Evolutionary conservation across 1,284 basidiomycete genomes (phyloP).

Genomic region (Cutaneotrichosporon sp.): DNA sequence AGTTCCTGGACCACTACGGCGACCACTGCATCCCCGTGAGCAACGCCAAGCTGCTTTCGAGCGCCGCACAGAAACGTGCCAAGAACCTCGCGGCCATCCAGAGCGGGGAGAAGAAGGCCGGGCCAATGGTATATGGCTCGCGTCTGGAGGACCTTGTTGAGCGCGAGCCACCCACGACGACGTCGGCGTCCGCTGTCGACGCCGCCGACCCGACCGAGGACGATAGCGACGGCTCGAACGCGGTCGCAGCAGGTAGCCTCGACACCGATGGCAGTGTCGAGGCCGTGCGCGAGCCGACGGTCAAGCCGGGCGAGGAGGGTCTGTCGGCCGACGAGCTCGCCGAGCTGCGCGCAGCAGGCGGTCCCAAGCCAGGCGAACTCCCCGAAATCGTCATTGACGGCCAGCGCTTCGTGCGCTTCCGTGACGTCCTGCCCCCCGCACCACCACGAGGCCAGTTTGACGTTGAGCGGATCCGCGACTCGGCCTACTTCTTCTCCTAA

Average conservation of each 20-base stretch:
- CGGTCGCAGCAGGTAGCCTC: not conserved
- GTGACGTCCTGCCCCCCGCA: constrained; percentile 71
- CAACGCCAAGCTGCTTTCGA: constrained; percentile 21
- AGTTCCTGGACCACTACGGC: constrained; percentile 73
- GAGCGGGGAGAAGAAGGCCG: not conserved
- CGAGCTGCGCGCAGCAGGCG: not conserved
- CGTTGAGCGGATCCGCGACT: constrained; percentile 74
- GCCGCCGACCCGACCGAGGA: constrained; percentile 6
- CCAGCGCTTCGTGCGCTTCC: constrained; percentile 62
- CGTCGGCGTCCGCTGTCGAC: not conserved
- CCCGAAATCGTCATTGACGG: constrained; percentile 16
- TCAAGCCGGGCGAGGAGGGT: constrained; percentile 5
- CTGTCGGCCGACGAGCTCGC: constrained; percentile 7
- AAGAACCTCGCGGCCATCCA: constrained; percentile 15
- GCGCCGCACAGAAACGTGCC: not conserved
- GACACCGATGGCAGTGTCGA: not conserved
- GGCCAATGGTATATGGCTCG: constrained; percentile 2
- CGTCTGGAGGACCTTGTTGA: no score
- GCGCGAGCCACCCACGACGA: not conserved
- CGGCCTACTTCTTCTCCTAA: constrained; percentile 75
- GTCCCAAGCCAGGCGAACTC: constrained; percentile 7
- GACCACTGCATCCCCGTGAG: constrained; percentile 65
- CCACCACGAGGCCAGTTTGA: constrained; percentile 85
- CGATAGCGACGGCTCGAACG: constrained; percentile 6
- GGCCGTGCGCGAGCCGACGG: not conserved